These are phyloP conservation scores for Coleophoma eucalyptorum DNA, from an alignment of 2,329 filamentous ascomycete species.

Conservation along the genomic window DNA sequence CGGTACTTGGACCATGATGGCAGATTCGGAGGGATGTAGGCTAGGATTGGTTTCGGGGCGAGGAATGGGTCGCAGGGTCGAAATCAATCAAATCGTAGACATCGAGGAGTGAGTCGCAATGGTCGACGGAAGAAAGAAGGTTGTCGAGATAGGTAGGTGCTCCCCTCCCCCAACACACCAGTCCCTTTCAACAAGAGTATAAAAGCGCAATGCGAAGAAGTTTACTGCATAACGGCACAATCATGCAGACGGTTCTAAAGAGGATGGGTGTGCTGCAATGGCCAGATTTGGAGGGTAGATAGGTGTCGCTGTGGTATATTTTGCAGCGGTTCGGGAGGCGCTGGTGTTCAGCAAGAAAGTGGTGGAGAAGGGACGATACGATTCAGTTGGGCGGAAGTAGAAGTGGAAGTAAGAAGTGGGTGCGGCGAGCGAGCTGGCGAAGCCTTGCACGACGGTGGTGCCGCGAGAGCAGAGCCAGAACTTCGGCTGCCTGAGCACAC, in stretches of 20 bases:
- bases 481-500: neutral
- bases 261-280: too few relatives aligned
- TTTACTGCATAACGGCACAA: neutral
- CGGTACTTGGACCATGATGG: slow-evolving; percentile 28
- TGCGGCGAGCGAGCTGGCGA: neutral
- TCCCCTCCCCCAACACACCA: neutral
- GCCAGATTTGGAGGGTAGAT: too few relatives aligned
- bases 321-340: too few relatives aligned
- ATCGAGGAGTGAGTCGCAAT: slow-evolving; percentile 14
- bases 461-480: neutral
- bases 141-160: slow-evolving; percentile 5
- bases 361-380: too few relatives aligned
- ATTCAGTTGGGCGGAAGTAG: too few relatives aligned
- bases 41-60: too few relatives aligned
- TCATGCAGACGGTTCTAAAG: too few relatives aligned
- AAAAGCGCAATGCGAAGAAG: neutral
- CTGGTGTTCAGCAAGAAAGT: too few relatives aligned
- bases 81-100: slow-evolving; percentile 14
- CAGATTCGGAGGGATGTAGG: neutral
- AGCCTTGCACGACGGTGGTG: neutral
- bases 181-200: neutral
- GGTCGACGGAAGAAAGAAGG: slow-evolving; percentile 2
- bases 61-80: slow-evolving; percentile 2
- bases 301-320: too few relatives aligned
- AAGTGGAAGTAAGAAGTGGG: neutral